Evolutionary conservation across 2,329 filamentous ascomycete genomes (phyloP).

Genomic region (Sporothrix luriei): DNA sequence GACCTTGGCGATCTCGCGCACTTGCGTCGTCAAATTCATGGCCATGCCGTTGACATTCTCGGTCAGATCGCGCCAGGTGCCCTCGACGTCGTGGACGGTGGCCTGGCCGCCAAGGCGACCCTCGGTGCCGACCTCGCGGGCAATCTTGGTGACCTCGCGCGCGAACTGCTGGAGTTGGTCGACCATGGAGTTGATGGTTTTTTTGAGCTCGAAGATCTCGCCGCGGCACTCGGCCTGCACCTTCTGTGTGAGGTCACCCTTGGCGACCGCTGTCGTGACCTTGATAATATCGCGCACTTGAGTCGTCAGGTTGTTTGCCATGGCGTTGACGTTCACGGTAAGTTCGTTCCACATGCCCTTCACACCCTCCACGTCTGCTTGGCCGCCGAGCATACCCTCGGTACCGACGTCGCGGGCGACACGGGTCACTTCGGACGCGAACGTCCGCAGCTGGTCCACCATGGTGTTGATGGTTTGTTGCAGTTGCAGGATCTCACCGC

Average conservation of each 20-base stretch:
- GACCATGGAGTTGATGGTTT: conserved; percentile 99
- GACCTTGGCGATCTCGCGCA: conserved; percentile 95
- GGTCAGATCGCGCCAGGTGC: conserved; percentile 95
- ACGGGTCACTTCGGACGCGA: conserved; percentile 80
- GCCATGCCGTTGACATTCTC: conserved; percentile 98
- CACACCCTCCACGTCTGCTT: conserved; percentile 80
- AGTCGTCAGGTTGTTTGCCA: conserved; percentile 84
- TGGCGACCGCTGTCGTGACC: conserved; percentile 71
- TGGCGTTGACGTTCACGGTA: conserved; percentile 83
- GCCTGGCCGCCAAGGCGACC: conserved; percentile 92
- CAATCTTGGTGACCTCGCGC: conserved; percentile 93
- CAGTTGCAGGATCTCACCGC: conserved; percentile 78
- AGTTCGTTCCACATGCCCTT: conserved; percentile 89
- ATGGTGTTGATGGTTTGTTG: conserved; percentile 89
- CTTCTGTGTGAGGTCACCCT: conserved; percentile 93
- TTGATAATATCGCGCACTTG: conserved; percentile 94
- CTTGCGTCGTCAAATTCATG: conserved; percentile 95
- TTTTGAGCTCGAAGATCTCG: conserved; percentile 92
- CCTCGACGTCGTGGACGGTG: conserved; percentile 92
- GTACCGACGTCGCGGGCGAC: conserved; percentile 83
- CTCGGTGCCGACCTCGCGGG: conserved; percentile 94
- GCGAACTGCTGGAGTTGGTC: conserved; percentile 97
- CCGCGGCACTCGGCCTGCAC: conserved; percentile 90
- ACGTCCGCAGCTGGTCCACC: conserved; percentile 82
- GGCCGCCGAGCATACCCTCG: conserved; percentile 78